Evolutionary conservation across 768 basidiomycete genomes (phyloP).

Genomic region (Auricularia heimuer): DNA sequence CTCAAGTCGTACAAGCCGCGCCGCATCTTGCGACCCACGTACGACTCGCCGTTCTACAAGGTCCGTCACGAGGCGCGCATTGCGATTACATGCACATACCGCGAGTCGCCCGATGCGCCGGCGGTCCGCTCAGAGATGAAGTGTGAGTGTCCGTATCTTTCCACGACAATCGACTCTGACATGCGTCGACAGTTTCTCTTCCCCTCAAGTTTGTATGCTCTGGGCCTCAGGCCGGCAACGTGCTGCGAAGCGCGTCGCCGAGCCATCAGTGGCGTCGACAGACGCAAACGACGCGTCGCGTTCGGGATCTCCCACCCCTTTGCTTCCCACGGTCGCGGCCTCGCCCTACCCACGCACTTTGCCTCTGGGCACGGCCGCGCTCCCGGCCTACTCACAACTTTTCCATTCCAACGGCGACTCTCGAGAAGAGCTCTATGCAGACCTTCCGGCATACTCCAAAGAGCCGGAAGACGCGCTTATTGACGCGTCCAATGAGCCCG

Average conservation of each 20-base stretch:
- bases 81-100: slow-evolving; percentile 46
- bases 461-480: background rate
- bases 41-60: slow-evolving; percentile 44
- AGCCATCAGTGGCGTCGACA: background rate
- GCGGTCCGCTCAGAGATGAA: slow-evolving; percentile 2
- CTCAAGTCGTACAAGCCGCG: background rate
- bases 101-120: slow-evolving; percentile 29
- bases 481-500: background rate
- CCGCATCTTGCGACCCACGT: slow-evolving; percentile 33
- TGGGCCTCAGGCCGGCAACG: slow-evolving; percentile 6
- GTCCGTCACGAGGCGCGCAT: slow-evolving; percentile 46
- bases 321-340: background rate
- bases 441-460: slow-evolving; percentile 48
- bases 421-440: slow-evolving; percentile 54
- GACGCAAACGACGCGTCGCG: background rate
- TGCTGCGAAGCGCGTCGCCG: background rate
- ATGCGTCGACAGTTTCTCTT: slow-evolving; percentile 23
- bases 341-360: background rate
- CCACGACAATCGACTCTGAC: background rate
- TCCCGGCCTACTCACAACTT: slow-evolving; percentile 68
- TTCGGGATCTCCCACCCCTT: slow-evolving; percentile 3
- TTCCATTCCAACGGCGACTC: slow-evolving; percentile 66
- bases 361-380: background rate
- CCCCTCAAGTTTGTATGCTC: slow-evolving; percentile 40
- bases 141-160: background rate